Conservation (phyloP, 371 early-diverging fungal genomes). For the Rhizomucor pusillus region DNA sequence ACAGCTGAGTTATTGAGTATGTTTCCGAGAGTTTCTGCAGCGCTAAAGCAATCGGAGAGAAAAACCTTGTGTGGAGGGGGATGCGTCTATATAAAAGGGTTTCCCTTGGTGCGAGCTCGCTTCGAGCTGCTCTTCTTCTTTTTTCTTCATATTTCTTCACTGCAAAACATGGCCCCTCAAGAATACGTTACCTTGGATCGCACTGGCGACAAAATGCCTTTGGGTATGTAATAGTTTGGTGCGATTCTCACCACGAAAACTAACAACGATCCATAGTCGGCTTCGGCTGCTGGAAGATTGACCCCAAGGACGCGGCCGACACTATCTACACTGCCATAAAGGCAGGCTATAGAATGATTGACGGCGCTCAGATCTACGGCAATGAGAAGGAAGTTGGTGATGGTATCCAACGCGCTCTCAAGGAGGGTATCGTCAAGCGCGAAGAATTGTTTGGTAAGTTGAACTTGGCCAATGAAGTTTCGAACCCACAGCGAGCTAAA, state of each 20-base stretch:
- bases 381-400: conserved; percentile 73
- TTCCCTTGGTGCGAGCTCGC: neutral
- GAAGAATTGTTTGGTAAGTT: conserved; percentile 50
- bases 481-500: neutral
- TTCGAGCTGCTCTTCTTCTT: neutral
- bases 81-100: neutral
- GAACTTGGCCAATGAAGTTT: neutral
- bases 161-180: conserved; percentile 9
- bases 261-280: too few species aligned
- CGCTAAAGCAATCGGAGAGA: too few species aligned
- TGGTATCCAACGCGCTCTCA: conserved; percentile 51
- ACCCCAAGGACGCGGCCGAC: conserved; percentile 27
- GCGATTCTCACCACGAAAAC: too few species aligned
- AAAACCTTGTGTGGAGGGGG: too few species aligned
- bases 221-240: too few species aligned
- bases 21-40: too few species aligned
- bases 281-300: conserved; percentile 46
- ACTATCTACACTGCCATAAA: conserved; percentile 52
- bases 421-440: conserved; percentile 60
- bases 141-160: neutral
- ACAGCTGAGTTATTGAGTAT: too few species aligned
- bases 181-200: conserved; percentile 25
- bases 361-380: conserved; percentile 48
- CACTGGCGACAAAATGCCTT: conserved; percentile 44
- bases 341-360: conserved; percentile 34